These are phyloP conservation scores for Cinnamomum micranthum DNA, from an alignment of 164 flowering plant genomes.

Conservation along the genomic window DNA sequence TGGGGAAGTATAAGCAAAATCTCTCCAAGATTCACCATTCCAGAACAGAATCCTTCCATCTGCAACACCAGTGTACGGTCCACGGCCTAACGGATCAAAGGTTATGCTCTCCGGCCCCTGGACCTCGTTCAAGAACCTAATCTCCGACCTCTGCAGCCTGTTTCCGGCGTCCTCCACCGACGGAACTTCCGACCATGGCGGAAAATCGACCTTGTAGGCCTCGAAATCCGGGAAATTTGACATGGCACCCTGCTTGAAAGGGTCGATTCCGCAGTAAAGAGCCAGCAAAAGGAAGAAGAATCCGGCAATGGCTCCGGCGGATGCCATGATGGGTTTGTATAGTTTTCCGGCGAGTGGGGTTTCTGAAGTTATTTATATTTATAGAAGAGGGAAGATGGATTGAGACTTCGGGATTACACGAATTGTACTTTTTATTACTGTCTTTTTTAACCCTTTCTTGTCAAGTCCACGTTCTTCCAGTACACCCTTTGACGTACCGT, in stretches of 20 bases:
- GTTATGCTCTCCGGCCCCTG: slow-evolving; percentile 88
- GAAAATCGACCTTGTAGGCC: slow-evolving; percentile 40
- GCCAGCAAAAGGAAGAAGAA: slow-evolving; percentile 44
- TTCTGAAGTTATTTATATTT: no score
- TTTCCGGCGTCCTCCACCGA: slow-evolving; percentile 38
- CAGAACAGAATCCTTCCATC: slow-evolving; percentile 66
- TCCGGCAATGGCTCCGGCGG: slow-evolving; percentile 23
- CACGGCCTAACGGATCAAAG: slow-evolving; percentile 73
- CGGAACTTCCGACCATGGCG: slow-evolving; percentile 52
- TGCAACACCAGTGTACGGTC: slow-evolving; percentile 89
- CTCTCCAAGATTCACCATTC: slow-evolving; percentile 31
- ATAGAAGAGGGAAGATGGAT: no score
- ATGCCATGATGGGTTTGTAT: background rate
- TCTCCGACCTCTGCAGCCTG: slow-evolving; percentile 63
- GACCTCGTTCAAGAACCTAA: slow-evolving; percentile 58
- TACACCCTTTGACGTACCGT: no score
- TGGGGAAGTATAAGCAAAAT: slow-evolving; percentile 32
- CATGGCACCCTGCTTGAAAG: slow-evolving; percentile 62
- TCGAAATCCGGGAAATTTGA: slow-evolving; percentile 60
- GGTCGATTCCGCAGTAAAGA: slow-evolving; percentile 69
- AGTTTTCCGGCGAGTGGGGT: background rate
- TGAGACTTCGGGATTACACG: no score
- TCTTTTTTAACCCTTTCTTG: no score
- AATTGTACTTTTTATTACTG: no score
- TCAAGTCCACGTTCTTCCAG: no score